phyloP scores from a whole-genome alignment of 73 alveolate species.

The Paramecium pentaurelia region DNA sequence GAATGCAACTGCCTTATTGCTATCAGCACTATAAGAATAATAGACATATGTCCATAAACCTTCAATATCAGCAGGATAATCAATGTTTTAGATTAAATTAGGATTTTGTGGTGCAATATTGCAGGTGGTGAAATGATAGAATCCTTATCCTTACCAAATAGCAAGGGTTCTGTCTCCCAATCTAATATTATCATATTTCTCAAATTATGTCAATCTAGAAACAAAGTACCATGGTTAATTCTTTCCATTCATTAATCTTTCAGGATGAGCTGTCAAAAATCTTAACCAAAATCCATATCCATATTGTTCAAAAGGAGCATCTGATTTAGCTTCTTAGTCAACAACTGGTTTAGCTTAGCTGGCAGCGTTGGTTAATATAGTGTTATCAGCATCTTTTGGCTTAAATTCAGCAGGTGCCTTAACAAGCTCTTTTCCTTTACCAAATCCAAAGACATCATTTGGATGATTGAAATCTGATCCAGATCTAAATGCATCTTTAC shows the following conservation, averaged over 20 bases:
- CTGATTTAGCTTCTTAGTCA: conserved; percentile 22
- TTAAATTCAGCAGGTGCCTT: neutral
- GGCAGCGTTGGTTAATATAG: neutral
- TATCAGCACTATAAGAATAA: conserved; percentile 17
- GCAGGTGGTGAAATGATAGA: conserved; percentile 36
- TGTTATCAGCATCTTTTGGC: conserved; percentile 6
- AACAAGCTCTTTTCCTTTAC: neutral
- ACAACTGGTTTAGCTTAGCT: neutral
- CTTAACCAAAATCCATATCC: conserved; percentile 46
- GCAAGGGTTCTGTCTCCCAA: conserved; percentile 43
- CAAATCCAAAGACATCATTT: conserved; percentile 37
- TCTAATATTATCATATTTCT: conserved; percentile 25
- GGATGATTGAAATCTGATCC: conserved; percentile 5
- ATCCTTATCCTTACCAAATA: conserved; percentile 54
- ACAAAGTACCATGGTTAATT: conserved; percentile 40
- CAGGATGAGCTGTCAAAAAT: conserved; percentile 32
- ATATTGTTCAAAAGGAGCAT: neutral
- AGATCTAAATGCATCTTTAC: conserved; percentile 25
- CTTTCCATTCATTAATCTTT: conserved; percentile 10
- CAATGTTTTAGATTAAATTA: neutral
- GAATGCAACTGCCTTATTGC: conserved; percentile 17
- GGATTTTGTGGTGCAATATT: neutral
- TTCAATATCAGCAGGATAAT: conserved; percentile 54
- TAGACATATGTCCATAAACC: conserved; percentile 53
- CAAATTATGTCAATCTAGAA: conserved; percentile 16